Evolutionary conservation across 805 yeast species (phyloP).

Genomic region (Ogataea trehalophila): DNA sequence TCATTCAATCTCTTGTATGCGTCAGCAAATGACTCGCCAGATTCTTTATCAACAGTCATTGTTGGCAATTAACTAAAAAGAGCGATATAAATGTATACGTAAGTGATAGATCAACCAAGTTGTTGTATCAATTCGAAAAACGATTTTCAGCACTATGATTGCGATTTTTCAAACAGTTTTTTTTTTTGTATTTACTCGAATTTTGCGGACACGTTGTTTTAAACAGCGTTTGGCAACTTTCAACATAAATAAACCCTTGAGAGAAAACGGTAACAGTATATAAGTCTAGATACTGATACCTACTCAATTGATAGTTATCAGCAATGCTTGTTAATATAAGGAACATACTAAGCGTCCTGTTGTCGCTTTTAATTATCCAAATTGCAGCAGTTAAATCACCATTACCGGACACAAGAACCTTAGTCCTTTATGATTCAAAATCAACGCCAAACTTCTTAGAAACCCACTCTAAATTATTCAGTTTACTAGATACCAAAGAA

Average conservation of each 20-base stretch:
- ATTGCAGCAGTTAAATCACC: conserved; percentile 14
- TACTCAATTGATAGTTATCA: no score
- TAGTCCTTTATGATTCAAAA: conserved; percentile 21
- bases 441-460: conserved; percentile 9
- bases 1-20: conserved; percentile 58
- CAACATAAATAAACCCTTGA: no score
- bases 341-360: conserved; percentile 3
- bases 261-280: no score
- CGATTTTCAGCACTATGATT: no score
- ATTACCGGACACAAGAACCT: conserved; percentile 15
- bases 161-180: no score
- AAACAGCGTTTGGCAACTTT: no score
- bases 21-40: conserved; percentile 40
- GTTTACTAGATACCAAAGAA: conserved; percentile 11
- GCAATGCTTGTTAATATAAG: conserved; percentile 9
- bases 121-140: no score
- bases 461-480: conserved; percentile 23
- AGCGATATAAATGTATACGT: no score
- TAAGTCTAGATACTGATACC: no score
- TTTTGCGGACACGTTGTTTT: no score
- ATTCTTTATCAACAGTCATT: conserved; percentile 7
- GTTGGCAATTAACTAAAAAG: not conserved
- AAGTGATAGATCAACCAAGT: no score
- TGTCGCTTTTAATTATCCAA: conserved; percentile 3
- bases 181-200: no score